Conservation (phyloP, 2,329 filamentous ascomycete species). For the Hymenoscyphus occultus region DNA sequence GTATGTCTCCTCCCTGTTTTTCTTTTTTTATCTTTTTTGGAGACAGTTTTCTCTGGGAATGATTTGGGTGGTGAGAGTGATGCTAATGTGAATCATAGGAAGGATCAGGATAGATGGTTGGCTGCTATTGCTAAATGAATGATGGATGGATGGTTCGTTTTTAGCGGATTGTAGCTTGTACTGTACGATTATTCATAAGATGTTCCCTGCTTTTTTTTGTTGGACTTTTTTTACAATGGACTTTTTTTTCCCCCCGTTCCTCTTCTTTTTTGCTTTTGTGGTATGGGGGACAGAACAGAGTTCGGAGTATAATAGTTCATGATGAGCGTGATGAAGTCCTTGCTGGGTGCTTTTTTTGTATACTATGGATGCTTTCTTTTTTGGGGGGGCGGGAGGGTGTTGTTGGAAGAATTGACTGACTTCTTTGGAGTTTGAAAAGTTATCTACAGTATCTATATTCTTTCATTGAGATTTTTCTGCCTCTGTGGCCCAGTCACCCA, state of each 20-base stretch:
- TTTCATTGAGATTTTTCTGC: no score
- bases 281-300: neutral
- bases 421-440: no score
- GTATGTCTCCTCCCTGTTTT: slow-evolving; percentile 47
- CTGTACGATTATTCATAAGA: neutral
- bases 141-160: no score
- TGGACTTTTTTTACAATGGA: neutral
- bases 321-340: neutral
- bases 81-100: slow-evolving; percentile 40
- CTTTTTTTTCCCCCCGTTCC: no score
- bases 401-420: no score
- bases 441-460: no score
- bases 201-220: neutral
- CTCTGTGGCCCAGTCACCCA: no score
- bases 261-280: neutral
- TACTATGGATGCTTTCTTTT: neutral
- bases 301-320: neutral
- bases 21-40: no score
- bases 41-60: no score
- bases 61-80: neutral
- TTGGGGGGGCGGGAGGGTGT: no score
- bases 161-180: neutral
- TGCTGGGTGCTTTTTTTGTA: neutral
- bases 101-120: slow-evolving; percentile 85
- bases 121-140: slow-evolving; percentile 54